These are phyloP conservation scores for Ogataea neopini DNA, from an alignment of 805 yeast genomes.

Conservation along the genomic window DNA sequence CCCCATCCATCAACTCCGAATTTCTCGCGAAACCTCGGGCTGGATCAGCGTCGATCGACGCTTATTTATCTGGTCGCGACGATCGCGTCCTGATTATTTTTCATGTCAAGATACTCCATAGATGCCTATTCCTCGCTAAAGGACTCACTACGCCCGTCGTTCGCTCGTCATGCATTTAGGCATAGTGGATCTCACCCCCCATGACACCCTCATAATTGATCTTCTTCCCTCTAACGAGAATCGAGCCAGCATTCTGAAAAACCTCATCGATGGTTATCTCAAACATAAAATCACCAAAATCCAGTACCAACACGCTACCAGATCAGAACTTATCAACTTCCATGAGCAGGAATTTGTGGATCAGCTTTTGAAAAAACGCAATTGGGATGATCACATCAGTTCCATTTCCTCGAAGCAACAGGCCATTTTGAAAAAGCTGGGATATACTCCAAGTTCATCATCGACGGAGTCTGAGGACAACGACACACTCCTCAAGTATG, in stretches of 20 bases:
- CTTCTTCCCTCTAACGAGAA: conserved; percentile 54
- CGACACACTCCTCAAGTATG: conserved; percentile 38
- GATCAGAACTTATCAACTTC: conserved; percentile 45
- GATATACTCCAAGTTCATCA: background rate
- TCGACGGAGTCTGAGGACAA: conserved; percentile 13
- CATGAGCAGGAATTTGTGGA: conserved; percentile 49
- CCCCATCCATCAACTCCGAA: too few relatives aligned
- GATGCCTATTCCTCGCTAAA: too few relatives aligned
- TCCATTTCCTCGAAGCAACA: conserved; percentile 14
- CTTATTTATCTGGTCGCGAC: too few relatives aligned
- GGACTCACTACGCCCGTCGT: too few relatives aligned
- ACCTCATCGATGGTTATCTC: conserved; percentile 43
- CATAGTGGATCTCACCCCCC: conserved; percentile 8
- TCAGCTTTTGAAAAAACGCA: conserved; percentile 36
- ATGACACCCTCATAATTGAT: conserved; percentile 33
- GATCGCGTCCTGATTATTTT: too few relatives aligned
- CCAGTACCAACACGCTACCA: conserved; percentile 32
- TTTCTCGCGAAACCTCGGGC: too few relatives aligned
- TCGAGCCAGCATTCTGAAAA: conserved; percentile 46
- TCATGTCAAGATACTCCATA: too few relatives aligned
- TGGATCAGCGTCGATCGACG: too few relatives aligned
- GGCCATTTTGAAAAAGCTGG: conserved; percentile 11
- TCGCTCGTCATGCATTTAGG: too few relatives aligned
- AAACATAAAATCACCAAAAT: conserved; percentile 19
- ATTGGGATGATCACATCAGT: conserved; percentile 22